These are phyloP conservation scores for Hypomontagnella submonticulosa DNA, from an alignment of 495 filamentous ascomycete genomes.

Conservation along the genomic window DNA sequence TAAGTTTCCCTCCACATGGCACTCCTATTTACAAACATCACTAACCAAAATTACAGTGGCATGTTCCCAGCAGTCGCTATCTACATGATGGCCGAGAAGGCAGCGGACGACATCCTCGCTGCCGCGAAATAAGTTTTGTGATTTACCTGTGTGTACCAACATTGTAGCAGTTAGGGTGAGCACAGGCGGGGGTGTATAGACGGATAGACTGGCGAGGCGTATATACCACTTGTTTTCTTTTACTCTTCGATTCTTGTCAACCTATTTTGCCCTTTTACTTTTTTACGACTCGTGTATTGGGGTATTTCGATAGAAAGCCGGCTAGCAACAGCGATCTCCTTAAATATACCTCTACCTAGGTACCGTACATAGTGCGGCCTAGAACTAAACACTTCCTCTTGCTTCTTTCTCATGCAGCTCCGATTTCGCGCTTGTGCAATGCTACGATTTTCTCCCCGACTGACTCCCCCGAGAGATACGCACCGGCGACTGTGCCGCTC, in stretches of 20 bases:
- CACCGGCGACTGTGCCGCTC: conserved; percentile 76
- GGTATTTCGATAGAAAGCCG: too few relatives aligned
- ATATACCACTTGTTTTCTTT: too few relatives aligned
- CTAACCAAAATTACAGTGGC: conserved; percentile 41
- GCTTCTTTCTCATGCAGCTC: conserved; percentile 1
- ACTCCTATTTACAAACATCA: background rate
- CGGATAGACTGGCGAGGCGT: background rate
- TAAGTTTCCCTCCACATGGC: conserved; percentile 10
- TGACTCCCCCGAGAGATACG: conserved; percentile 77
- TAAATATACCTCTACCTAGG: too few relatives aligned
- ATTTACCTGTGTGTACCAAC: too few relatives aligned
- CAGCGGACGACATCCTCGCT: conserved; percentile 61
- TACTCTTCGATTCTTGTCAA: too few relatives aligned
- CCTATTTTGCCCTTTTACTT: too few relatives aligned
- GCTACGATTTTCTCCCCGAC: conserved; percentile 63
- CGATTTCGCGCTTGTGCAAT: conserved; percentile 4
- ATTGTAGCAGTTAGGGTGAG: too few relatives aligned
- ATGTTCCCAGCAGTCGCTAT: conserved; percentile 60
- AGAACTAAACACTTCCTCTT: conserved; percentile 3
- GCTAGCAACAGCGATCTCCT: too few relatives aligned
- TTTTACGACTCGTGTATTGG: too few relatives aligned
- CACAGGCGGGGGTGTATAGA: background rate
- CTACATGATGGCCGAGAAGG: conserved; percentile 68
- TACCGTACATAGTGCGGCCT: conserved; percentile 1
- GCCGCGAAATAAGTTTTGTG: conserved; percentile 20